Evolutionary conservation across 352 stramenopile genomes (phyloP).

Genomic region (Pythium guiyangense): DNA sequence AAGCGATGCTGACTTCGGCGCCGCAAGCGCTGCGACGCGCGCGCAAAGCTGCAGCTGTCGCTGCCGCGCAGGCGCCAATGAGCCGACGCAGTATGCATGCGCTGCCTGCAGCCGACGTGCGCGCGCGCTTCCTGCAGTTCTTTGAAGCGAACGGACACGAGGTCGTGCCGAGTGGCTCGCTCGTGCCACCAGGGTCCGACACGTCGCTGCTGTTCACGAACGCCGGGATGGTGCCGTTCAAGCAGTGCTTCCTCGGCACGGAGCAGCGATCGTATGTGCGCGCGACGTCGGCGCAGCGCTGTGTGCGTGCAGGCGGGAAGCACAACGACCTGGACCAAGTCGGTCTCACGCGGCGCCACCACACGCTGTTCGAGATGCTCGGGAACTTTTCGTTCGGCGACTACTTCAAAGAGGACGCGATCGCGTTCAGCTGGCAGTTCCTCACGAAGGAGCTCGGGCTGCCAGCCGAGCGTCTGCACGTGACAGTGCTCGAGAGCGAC

Average conservation of each 20-base stretch:
- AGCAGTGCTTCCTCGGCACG: conserved; percentile 88
- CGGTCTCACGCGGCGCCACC: conserved; percentile 95
- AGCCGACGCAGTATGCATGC: conserved; percentile 29
- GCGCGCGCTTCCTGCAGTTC: conserved; percentile 57
- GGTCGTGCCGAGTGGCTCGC: conserved; percentile 62
- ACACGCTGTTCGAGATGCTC: conserved; percentile 99
- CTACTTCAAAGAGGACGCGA: conserved; percentile 98
- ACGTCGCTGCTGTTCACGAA: conserved; percentile 96
- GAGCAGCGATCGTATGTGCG: conserved; percentile 81
- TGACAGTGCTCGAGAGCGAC: conserved; percentile 67
- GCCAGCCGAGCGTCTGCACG: conserved; percentile 48
- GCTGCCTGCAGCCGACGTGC: conserved; percentile 36
- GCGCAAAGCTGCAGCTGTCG: not conserved
- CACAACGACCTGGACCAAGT: conserved; percentile 99
- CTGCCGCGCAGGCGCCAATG: not conserved
- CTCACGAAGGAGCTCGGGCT: conserved; percentile 88
- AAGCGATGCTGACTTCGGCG: too few relatives aligned
- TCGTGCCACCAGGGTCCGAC: conserved; percentile 86
- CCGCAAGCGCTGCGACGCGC: not conserved
- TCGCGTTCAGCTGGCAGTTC: conserved; percentile 92
- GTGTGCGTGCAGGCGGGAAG: conserved; percentile 96
- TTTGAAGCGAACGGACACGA: conserved; percentile 58
- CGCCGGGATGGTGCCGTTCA: conserved; percentile 96
- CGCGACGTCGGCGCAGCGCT: conserved; percentile 95
- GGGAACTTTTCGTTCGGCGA: conserved; percentile 97